Percentiles rank a stretch among this genome's conserved stretches.
Evolutionary conservation across 345 rosid genomes (phyloP).

Genomic region (Turnera subulata): DNA sequence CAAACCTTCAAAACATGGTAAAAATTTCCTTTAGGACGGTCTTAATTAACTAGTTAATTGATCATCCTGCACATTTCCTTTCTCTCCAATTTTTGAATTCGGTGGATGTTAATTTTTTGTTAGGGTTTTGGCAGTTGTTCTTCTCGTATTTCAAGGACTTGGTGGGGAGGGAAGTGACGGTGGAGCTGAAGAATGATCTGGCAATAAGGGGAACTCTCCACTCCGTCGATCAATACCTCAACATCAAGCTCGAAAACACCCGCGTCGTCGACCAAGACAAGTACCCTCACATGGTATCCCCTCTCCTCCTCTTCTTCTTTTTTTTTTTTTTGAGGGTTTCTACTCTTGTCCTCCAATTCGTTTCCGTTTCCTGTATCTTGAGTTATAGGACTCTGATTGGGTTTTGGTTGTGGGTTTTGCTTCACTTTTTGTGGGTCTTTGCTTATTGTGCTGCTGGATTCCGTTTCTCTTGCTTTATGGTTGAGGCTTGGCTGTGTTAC

Average conservation of each 20-base stretch:
- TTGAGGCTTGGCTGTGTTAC: too few relatives aligned
- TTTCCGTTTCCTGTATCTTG: too few relatives aligned
- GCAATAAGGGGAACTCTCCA: constrained; percentile 99
- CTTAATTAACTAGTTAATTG: too few relatives aligned
- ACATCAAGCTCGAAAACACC: constrained; percentile 98
- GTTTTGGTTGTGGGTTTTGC: too few relatives aligned
- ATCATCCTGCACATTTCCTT: too few relatives aligned
- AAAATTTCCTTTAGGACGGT: too few relatives aligned
- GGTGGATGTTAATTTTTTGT: too few relatives aligned
- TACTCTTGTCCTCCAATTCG: background rate
- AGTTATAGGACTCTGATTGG: too few relatives aligned
- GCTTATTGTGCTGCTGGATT: background rate
- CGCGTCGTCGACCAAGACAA: constrained; percentile 99
- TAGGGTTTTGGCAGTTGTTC: constrained; percentile 62
- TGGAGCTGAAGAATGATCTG: constrained; percentile 96
- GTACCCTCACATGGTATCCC: constrained; percentile 93
- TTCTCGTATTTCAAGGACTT: constrained; percentile 99
- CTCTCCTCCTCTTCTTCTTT: background rate
- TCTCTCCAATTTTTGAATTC: too few relatives aligned
- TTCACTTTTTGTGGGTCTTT: too few relatives aligned
- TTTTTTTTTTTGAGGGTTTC: background rate
- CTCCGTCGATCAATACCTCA: constrained; percentile 98
- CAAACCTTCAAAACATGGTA: too few relatives aligned
- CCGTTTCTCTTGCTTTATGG: too few relatives aligned
- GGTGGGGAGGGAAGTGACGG: constrained; percentile 99